These are phyloP conservation scores for Rhodomyrtus tomentosa DNA, from an alignment of 345 rosid genomes.

Conservation along the genomic window DNA sequence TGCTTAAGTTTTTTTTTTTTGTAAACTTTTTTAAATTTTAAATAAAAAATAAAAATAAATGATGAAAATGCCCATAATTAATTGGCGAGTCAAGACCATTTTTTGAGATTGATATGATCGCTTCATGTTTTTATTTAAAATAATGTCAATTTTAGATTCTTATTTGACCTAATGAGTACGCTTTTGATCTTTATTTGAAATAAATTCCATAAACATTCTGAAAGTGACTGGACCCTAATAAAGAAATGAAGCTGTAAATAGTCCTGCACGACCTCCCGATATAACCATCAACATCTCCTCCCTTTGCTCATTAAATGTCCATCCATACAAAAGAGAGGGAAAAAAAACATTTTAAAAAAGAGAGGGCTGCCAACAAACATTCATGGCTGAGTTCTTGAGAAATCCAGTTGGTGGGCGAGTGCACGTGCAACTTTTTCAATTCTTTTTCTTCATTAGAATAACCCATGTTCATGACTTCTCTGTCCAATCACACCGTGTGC, in stretches of 20 bases:
- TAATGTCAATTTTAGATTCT: too few relatives aligned
- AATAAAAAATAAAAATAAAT: too few relatives aligned
- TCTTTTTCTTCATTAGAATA: background rate
- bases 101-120: too few relatives aligned
- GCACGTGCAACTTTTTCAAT: background rate
- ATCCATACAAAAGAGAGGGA: background rate
- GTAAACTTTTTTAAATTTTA: too few relatives aligned
- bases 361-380: slow-evolving; percentile 16
- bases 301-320: background rate
- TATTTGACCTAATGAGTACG: too few relatives aligned
- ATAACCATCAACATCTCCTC: background rate
- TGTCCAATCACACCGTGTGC: background rate
- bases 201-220: background rate
- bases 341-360: background rate
- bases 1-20: too few relatives aligned
- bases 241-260: background rate
- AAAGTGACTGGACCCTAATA: background rate
- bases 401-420: slow-evolving; percentile 17
- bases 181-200: too few relatives aligned
- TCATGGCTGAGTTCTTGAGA: slow-evolving; percentile 36
- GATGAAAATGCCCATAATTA: too few relatives aligned
- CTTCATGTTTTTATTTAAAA: too few relatives aligned
- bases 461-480: background rate
- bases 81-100: too few relatives aligned
- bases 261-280: background rate